Evolutionary conservation across 331 rosid genomes (phyloP), one percentile per base, ranked within the genome.

Genomic region (Cydonia oblonga): DNA sequence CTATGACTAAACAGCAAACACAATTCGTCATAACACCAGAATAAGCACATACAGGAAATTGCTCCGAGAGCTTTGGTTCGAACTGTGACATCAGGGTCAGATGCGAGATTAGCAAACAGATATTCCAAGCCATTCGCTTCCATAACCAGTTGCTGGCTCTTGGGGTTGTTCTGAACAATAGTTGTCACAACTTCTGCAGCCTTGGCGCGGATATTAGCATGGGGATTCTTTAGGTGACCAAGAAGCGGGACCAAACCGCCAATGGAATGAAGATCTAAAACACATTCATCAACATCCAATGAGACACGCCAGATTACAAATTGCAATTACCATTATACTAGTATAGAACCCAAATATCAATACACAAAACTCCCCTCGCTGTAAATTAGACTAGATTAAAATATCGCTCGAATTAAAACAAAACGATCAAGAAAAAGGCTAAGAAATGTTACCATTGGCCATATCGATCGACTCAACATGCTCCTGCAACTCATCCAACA

Each of bases 401-500:
- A 51, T 18, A 51, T 51, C 22, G 10, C 56, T 18, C 22, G 2
- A 51, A 51, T 51, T 51, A 51, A 18, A 51, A 51, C 22, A 51
- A 4, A 12, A 18, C n/a, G 1, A 51, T 66, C 76, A 60, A 26
- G n/a, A 2, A 24, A 22, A 19, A 59, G 58, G 22, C n/a, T 4
- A 11, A 52, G 35, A 33, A 66, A 63, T 2, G 2, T 52, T 80
- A 87, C 91, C 91, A 72, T 87, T 87, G 64, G 89, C 91, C 91
- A 85, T 82, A 80, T 87, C 92, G 75, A 87, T 87, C 16, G 92
- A 90, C 80, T 95, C 97, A 60, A 95, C 97, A 60, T 95, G 99
- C 84, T 95, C 99, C 64, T 91, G 96, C 83, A 95, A 76, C 81
- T 95, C 99, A 76, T 95, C 99, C 85, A 95, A 82, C 92, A 95